Evolutionary conservation across 331 rosid genomes (phyloP), one percentile per base, ranked within the genome.

Genomic region (Quercus lobata): DNA sequence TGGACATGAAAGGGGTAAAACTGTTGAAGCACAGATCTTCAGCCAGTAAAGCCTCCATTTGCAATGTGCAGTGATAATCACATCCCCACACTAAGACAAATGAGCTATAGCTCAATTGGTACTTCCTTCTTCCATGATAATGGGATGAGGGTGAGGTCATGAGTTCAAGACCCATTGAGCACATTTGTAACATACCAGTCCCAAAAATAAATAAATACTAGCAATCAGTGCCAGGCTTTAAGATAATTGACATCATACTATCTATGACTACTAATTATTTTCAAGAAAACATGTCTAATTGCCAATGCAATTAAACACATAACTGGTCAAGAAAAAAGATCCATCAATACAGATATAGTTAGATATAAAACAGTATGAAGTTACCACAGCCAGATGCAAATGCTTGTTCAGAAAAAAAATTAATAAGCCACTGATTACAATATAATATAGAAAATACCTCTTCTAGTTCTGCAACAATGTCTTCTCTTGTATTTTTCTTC

Each of bases 401-500:
- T 35, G 19, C n/a, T 34, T n/a, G 37, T 34, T 35, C 53, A 34
- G 14, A n/a, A 30, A 66, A 66, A 21, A 21, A 1, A 11, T 75
- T 70, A 53, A 71, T 72, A 75, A 77, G 66, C 16, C 57, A 60
- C 18, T 68, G 53, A 63, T 85, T 75, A 71, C 74, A 84, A 72
- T 71, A 88, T 76, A 75, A 60, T 41, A 75, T 76, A 78, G 25
- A 75, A 37, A 25, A 74, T 78, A 95, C 99, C 99, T 95, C 98
- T 88, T 95, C 98, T 57, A 91, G 81, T 46, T 83, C 99, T 73
- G 99, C 84, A 82, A 95, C 94, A 69, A 95, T 41, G 77, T 95
- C 99, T 79, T 72, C 93, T 4, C 97, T 88, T 10, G 99, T 90
- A 86, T 84, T 95, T 84, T 93, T 95, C 97, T 93, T 95, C 81